Evolutionary conservation across 768 basidiomycete species (phyloP), one percentile per base, ranked within the genome.

Genomic region (Phlebiopsis gigantea): DNA sequence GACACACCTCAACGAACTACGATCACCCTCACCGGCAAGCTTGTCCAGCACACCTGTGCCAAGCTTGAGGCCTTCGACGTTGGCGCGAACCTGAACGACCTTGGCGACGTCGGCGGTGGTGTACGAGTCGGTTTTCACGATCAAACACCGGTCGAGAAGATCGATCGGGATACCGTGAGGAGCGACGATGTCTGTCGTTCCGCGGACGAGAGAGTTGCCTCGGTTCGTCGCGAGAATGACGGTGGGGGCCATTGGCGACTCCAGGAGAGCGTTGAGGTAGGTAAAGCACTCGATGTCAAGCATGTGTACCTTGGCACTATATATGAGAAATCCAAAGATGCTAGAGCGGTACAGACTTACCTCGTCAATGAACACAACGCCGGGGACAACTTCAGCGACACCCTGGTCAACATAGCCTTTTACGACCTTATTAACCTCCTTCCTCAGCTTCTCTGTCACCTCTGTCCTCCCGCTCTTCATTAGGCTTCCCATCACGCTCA

Each of bases 231-330:
- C 97, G 59, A 98, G 79, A 63, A 99, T 90, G 25, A 99, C 96
- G 4, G 97, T 97, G 0, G 97, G 97, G 2, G 97, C 94, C 86
- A 99, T 93, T 2, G 91, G 85, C 0, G 93, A 94, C 72, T 98
- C 97, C 46, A 99, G 81, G 8, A 98, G 81, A 10, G 93, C 87
- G 71, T 98, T 98, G 34, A 99, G 82, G 73, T 96, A 99, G 4
- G 97, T 98, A 77, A 98, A 99, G 71, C 95, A 98, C 71, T 99
- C 97, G 65, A 98, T 95, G 70, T 99, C 97, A 58, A 99, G 85
- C 96, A 98, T 98, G 74, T 99, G 97, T 22, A 98, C 96, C 94
- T 97, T n/a, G n/a, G n/a, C n/a, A n/a, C n/a, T n/a, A n/a, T n/a
- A n/a, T n/a, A n/a, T n/a, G n/a, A n/a, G n/a, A n/a, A n/a, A n/a